Base-by-base conservation (phyloP, 805 yeast genomes). In the Schwanniomyces pseudopolymorphus region DNA sequence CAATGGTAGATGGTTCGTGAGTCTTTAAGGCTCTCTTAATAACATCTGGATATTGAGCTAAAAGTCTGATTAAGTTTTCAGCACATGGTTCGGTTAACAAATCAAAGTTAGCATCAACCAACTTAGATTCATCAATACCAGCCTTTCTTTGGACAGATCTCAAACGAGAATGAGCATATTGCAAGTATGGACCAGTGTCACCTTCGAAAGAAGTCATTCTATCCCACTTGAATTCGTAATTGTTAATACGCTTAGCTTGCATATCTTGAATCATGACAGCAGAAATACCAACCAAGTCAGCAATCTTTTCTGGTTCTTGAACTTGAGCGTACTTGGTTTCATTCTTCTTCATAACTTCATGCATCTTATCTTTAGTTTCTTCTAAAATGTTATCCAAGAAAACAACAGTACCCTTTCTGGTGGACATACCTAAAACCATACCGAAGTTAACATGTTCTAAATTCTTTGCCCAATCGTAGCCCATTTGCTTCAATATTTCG, bases 181-280 rank as follows among this genome's bases (percentile, higher is more conserved):
- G 99, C 66, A 94, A 79, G 73, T 94, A 94, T 49, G 99, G 98
- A 66, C 99, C 99, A 47, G 99, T 94, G 71, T 94, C 99, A 71
- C 99, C 99, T 77, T 94, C 99, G 56, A 94, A 91, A 3, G 98
- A 89, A 39, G 87, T 79, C 97, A 94, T 94, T 76, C 99, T 87
- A 60, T 88, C 89, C 99, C 99, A 94, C 70, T 89, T 88, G 74
- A 94, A 94, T 60, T 85, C 89, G 74, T 94, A 94, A 74, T 94
- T 92, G 77, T 92, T 90, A 70, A 92, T 81, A 70, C 99, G 86
- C 76, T 94, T 94, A 50, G 96, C 84, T 72, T 89, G 95, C 98
- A 94, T 91, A 70, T 94, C 99, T 78, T 94, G 99, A 61, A 94
- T 88, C 96, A 94, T 91, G 50, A 94, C 96, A 5, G 99, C 99